Evolutionary conservation across 2,329 filamentous ascomycete genomes (phyloP).

Genomic region (Didymella glomerata): DNA sequence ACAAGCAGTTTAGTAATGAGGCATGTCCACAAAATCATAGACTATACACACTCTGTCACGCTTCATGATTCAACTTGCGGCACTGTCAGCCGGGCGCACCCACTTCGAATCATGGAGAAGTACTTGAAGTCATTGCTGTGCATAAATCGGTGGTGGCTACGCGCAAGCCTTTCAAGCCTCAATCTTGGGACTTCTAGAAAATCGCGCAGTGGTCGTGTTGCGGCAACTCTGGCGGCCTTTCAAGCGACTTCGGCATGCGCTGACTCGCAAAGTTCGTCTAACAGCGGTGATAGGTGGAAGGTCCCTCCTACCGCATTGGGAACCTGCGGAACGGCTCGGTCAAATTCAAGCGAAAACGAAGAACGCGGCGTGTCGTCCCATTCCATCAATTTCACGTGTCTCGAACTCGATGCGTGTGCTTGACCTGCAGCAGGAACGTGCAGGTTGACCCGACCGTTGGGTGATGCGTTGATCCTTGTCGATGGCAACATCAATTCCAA

Average conservation of each 20-base stretch:
- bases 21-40: slow-evolving; percentile 9
- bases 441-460: not conserved
- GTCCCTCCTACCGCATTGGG: not conserved
- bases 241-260: slow-evolving; percentile 11
- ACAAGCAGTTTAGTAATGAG: slow-evolving; percentile 6
- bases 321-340: slow-evolving; percentile 18
- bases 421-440: not conserved
- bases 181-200: not conserved
- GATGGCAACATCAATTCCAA: slow-evolving; percentile 17
- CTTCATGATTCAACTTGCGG: not conserved
- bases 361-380: not conserved
- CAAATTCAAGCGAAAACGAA: slow-evolving; percentile 16
- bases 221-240: slow-evolving; percentile 1
- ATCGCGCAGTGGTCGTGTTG: slow-evolving; percentile 1
- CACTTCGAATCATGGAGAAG: slow-evolving; percentile 1
- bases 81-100: not conserved
- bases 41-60: not conserved
- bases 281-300: slow-evolving; percentile 18
- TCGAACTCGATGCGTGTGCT: not conserved
- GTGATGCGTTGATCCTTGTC: slow-evolving; percentile 17
- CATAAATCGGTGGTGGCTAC: not conserved
- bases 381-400: slow-evolving; percentile 1
- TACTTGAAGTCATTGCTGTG: slow-evolving; percentile 13
- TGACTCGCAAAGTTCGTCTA: slow-evolving; percentile 19
- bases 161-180: not conserved